Base-by-base conservation (phyloP, 257 asterid species). In the Misopates orontium region DNA sequence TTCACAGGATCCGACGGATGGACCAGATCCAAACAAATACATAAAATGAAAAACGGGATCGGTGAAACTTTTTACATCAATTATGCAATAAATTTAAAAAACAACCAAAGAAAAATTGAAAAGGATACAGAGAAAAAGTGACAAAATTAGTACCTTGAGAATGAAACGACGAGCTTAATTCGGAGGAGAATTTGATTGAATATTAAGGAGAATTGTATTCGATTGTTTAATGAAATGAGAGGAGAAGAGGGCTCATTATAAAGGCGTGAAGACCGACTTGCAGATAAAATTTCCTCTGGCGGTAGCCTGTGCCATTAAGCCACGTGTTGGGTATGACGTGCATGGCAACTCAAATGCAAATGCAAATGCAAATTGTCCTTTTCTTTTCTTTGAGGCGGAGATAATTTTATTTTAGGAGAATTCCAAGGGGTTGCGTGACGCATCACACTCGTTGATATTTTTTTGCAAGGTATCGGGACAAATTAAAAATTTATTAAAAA, bases 241-340 rank as follows among this genome's bases (percentile, higher is more conserved):
- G 24, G 9, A 25, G 15, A 51, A n/a, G 8, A 20, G 23, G 56
- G 16, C 55, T 45, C 56, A 8, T 61, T 77, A 77, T 77, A 82
- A 56, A 77, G 84, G 44, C 10, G 66, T 0, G 15, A 32, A 9
- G 24, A 61, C 84, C 73, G 77, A 50, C 75, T 70, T 56, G 4
- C 17, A 8, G 28, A 64, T 48, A 74, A 68, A 57, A 58, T 15
- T 10, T 77, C 71, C 71, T 10, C 0, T 2, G 0, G 85, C 68
- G 4, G 77, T 79, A 0, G 23, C 87, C 68, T 5, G 76, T 79
- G 0, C 19, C 0, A 4, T 5, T 0, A 1, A 0, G 73, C 19
- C 86, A 75, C 81, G 70, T 82, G 71, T 68, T 18, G 0, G 0
- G 1, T 0, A 19, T 64, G 78, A 72, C 77, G 80, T 59, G 73